Conservation (phyloP, 179 eudicot genomes). For the Silene coronaria region DNA sequence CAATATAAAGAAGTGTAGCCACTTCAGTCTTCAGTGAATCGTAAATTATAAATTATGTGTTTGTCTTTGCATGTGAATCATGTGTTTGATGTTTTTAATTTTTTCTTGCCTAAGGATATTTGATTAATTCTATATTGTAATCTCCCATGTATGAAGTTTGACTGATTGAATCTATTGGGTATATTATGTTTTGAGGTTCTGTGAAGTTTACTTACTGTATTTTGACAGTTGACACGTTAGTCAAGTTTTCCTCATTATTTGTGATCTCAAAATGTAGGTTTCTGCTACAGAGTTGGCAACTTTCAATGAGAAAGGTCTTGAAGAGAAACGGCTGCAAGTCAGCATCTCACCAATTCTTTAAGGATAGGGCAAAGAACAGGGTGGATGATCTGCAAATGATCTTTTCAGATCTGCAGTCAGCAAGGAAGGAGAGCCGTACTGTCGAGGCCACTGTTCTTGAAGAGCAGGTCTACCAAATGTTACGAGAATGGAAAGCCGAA, state of each 20-base stretch:
- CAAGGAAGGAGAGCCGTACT: slow-evolving; percentile 86
- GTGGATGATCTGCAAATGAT: slow-evolving; percentile 94
- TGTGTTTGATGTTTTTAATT: neutral
- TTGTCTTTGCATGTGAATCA: neutral
- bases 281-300: slow-evolving; percentile 8
- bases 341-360: slow-evolving; percentile 74
- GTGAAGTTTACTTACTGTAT: neutral
- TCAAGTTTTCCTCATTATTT: neutral
- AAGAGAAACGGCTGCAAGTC: slow-evolving; percentile 75
- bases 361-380: slow-evolving; percentile 88
- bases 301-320: slow-evolving; percentile 67
- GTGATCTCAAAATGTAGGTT: slow-evolving; percentile 8
- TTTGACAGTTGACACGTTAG: neutral
- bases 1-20: neutral
- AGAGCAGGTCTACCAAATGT: slow-evolving; percentile 94
- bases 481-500: slow-evolving; percentile 89
- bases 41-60: neutral
- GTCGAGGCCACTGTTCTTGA: slow-evolving; percentile 68
- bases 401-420: slow-evolving; percentile 74
- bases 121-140: neutral
- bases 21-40: too few species aligned
- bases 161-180: neutral
- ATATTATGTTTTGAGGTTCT: neutral
- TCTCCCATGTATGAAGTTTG: neutral
- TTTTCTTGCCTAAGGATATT: neutral